A percentile compares a stretch with the other conserved stretches of the same genome.
These are phyloP conservation scores for Avicennia marina DNA, from an alignment of 257 asterid species.

Conservation along the genomic window DNA sequence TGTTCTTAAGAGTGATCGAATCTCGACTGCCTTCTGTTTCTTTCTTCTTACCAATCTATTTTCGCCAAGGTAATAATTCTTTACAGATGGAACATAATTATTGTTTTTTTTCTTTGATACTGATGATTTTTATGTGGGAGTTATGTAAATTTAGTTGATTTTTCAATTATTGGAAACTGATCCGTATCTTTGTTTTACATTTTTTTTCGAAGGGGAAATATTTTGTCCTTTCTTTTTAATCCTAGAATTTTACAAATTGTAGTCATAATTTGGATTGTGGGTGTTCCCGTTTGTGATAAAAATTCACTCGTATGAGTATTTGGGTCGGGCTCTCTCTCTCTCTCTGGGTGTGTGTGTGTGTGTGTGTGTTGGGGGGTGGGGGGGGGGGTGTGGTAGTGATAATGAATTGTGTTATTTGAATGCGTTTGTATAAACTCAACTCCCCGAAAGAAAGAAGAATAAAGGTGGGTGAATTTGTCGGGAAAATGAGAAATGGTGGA, in stretches of 20 bases:
- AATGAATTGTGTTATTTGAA: slow-evolving; percentile 2
- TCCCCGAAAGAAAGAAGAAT: background rate
- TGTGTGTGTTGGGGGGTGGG: too few species aligned
- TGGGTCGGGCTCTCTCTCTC: background rate
- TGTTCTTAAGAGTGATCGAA: background rate
- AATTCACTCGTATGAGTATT: background rate
- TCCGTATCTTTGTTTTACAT: background rate
- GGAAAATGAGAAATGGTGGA: background rate
- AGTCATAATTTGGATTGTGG: background rate
- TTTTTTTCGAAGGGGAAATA: background rate
- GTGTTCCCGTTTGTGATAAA: slow-evolving; percentile 4
- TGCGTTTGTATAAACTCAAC: background rate
- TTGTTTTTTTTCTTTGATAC: background rate
- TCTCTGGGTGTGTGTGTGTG: background rate
- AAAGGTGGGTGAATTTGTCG: slow-evolving; percentile 1
- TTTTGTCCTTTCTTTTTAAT: background rate
- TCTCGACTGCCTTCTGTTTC: slow-evolving; percentile 11
- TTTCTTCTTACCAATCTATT: slow-evolving; percentile 9
- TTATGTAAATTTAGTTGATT: background rate
- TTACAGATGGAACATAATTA: background rate
- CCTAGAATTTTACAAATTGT: background rate
- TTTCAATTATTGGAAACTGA: background rate
- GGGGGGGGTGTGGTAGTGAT: background rate
- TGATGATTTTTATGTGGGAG: background rate
- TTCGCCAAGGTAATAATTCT: slow-evolving; percentile 17